A percentile compares a stretch with the other conserved stretches of the same genome.
Evolutionary conservation across 2,329 filamentous ascomycete species (phyloP).

Genomic region (Xylaria hypoxylon): DNA sequence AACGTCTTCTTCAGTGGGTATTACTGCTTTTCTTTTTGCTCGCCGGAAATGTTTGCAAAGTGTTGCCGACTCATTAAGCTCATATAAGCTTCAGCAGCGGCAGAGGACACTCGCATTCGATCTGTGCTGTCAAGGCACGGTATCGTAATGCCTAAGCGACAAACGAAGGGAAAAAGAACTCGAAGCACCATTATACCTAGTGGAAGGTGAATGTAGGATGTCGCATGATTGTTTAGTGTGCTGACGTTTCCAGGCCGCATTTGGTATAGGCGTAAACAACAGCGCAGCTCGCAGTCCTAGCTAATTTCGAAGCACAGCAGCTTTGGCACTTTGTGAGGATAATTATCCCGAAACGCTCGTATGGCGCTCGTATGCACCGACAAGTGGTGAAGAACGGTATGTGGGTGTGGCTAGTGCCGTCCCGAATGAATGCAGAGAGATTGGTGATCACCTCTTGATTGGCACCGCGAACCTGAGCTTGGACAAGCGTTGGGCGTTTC

Average conservation of each 20-base stretch:
- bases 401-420: conserved; percentile 29
- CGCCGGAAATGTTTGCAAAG: conserved; percentile 1
- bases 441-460: conserved; percentile 30
- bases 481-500: conserved; percentile 31
- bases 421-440: conserved; percentile 15
- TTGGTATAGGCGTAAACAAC: conserved; percentile 18
- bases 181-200: conserved; percentile 5
- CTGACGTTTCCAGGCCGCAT: conserved; percentile 33
- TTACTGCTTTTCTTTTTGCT: conserved; percentile 9
- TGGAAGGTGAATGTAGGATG: conserved; percentile 6
- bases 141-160: conserved; percentile 7
- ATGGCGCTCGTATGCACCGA: conserved; percentile 7
- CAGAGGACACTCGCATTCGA: not conserved
- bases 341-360: conserved; percentile 28
- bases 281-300: conserved; percentile 21
- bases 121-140: not conserved
- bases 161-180: not conserved
- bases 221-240: conserved; percentile 29
- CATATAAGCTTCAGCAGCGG: not conserved
- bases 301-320: conserved; percentile 25
- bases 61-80: not conserved
- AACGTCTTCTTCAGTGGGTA: conserved; percentile 21
- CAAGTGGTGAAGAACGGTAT: not conserved
- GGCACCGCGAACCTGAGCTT: conserved; percentile 26
- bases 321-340: conserved; percentile 1